phyloP scores from a whole-genome alignment of 1,284 basidiomycete species.

The Heterobasidion occidentale region DNA sequence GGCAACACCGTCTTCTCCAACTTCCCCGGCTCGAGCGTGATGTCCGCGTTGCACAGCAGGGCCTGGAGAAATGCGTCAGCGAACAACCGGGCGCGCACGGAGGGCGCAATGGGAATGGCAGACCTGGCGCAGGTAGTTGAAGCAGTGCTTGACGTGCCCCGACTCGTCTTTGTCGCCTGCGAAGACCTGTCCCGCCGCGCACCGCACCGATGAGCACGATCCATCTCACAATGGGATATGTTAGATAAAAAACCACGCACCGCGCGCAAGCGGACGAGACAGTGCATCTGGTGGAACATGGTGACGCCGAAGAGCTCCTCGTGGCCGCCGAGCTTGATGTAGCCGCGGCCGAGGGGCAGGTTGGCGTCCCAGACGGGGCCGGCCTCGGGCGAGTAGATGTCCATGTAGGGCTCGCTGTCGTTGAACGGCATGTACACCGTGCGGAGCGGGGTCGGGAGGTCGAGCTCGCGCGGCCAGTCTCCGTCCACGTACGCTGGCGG shows the following conservation, averaged over 20 bases:
- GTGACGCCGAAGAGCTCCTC: conserved; percentile 2
- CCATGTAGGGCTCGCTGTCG: not conserved
- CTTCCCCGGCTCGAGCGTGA: conserved; percentile 1
- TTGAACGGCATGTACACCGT: not conserved
- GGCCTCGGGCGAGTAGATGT: not conserved
- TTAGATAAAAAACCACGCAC: not conserved
- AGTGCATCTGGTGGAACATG: conserved; percentile 10
- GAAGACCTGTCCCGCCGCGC: not conserved
- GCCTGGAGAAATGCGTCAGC: not conserved
- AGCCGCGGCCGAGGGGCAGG: not conserved
- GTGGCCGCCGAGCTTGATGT: conserved; percentile 3
- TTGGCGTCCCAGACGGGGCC: not conserved
- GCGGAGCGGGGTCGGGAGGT: not conserved
- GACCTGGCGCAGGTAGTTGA: not conserved
- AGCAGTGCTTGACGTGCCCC: conserved; percentile 4
- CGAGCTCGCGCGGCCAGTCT: not conserved
- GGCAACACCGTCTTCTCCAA: not conserved
- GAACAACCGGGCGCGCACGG: not conserved
- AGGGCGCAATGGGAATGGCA: not conserved
- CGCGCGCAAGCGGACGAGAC: conserved; percentile 5
- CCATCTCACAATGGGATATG: not conserved
- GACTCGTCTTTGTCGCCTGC: conserved; percentile 4
- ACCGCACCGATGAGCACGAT: not conserved
- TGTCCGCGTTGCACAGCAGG: conserved; percentile 2
- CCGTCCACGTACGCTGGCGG: not conserved